Conservation (phyloP, 1,284 basidiomycete species). For the Ustilago cynodontis region DNA sequence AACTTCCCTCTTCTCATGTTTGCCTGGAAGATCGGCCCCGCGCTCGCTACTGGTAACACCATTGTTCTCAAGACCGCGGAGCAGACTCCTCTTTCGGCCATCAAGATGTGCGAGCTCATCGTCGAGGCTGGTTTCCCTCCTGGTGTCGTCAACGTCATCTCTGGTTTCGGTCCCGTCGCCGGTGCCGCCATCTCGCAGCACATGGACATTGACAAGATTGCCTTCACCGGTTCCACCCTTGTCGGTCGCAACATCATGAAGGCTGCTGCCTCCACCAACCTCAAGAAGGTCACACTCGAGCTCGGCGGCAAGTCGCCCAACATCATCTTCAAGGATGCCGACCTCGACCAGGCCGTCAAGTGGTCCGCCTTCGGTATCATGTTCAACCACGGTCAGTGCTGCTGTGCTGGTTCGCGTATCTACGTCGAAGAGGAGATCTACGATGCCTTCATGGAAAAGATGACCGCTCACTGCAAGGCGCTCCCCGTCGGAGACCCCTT, state of each 20-base stretch:
- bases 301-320: conserved; percentile 87
- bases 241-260: conserved; percentile 82
- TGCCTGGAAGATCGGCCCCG: conserved; percentile 75
- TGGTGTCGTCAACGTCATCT: conserved; percentile 79
- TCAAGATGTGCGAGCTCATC: conserved; percentile 81
- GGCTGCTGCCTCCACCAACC: conserved; percentile 83
- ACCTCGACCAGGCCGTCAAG: conserved; percentile 71
- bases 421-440: conserved; percentile 78
- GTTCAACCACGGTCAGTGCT: conserved; percentile 75
- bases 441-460: conserved; percentile 76
- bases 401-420: conserved; percentile 80
- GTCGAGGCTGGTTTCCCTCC: conserved; percentile 84
- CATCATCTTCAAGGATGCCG: conserved; percentile 79
- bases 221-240: conserved; percentile 75
- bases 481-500: conserved; percentile 85
- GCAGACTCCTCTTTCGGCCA: conserved; percentile 76
- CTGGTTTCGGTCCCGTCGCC: conserved; percentile 84
- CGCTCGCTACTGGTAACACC: conserved; percentile 71
- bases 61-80: conserved; percentile 79
- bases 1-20: conserved; percentile 78
- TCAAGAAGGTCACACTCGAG: conserved; percentile 86
- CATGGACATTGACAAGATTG: conserved; percentile 77
- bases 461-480: conserved; percentile 75
- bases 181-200: conserved; percentile 78
- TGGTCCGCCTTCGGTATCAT: conserved; percentile 85